Percentiles rank a stretch among this genome's conserved stretches.
Conservation (phyloP, 2,329 filamentous ascomycete genomes). For the Calonectria ilicicola region DNA sequence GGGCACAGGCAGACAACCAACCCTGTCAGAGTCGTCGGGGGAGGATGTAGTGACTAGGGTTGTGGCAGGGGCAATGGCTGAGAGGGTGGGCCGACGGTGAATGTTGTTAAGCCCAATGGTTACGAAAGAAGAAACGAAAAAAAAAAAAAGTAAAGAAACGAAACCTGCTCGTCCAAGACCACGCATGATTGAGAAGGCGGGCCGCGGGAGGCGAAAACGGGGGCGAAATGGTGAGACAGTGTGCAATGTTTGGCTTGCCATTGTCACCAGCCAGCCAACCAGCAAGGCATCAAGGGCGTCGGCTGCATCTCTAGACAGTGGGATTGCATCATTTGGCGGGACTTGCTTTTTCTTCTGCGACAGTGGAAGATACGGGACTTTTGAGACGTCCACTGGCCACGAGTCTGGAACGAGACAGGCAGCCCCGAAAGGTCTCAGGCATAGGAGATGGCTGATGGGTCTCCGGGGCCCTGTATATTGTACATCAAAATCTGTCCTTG, state of each 20-base stretch:
- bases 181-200: conserved; percentile 36
- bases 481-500: conserved; percentile 3
- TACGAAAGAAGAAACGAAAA: conserved; percentile 29
- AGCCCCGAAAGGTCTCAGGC: conserved; percentile 17
- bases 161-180: conserved; percentile 29
- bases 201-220: conserved; percentile 30
- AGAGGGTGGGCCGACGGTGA: conserved; percentile 38
- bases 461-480: background rate
- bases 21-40: conserved; percentile 5
- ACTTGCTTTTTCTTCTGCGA: conserved; percentile 33
- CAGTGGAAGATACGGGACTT: conserved; percentile 27
- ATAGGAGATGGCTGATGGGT: conserved; percentile 15
- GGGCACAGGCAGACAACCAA: conserved; percentile 13
- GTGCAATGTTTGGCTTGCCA: conserved; percentile 32
- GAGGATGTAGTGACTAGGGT: conserved; percentile 26
- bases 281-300: conserved; percentile 30
- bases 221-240: conserved; percentile 38
- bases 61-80: conserved; percentile 34
- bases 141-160: conserved; percentile 32
- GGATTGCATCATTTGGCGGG: conserved; percentile 41
- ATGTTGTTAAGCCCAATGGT: conserved; percentile 27
- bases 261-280: conserved; percentile 33
- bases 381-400: conserved; percentile 18
- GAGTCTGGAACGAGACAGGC: conserved; percentile 24
- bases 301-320: conserved; percentile 31